These are phyloP conservation scores for Candida orba DNA, from an alignment of 805 yeast genomes.

Conservation along the genomic window DNA sequence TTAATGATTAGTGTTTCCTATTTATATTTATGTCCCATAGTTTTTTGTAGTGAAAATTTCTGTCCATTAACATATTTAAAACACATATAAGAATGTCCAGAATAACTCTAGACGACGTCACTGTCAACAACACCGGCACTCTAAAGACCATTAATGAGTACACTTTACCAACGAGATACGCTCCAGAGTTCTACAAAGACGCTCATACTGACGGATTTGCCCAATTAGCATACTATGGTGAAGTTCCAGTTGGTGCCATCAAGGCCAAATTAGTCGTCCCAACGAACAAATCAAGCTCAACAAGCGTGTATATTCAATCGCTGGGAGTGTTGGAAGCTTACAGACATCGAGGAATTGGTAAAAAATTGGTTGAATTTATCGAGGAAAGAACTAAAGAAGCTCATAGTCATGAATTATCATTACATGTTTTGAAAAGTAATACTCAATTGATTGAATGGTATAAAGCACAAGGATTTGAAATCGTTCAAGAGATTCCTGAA, in stretches of 20 bases:
- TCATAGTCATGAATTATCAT: slow-evolving; percentile 44
- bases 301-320: slow-evolving; percentile 55
- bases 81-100: slow-evolving; percentile 14
- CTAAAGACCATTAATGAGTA: slow-evolving; percentile 49
- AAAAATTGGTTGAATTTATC: slow-evolving; percentile 47
- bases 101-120: slow-evolving; percentile 50
- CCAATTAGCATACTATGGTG: slow-evolving; percentile 44
- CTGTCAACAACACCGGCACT: slow-evolving; percentile 51
- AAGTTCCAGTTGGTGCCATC: slow-evolving; percentile 75
- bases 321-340: slow-evolving; percentile 64
- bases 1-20: too few relatives aligned
- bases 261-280: slow-evolving; percentile 47
- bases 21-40: not conserved
- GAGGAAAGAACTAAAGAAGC: slow-evolving; percentile 47
- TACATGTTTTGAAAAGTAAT: slow-evolving; percentile 46
- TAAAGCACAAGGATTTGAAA: slow-evolving; percentile 39
- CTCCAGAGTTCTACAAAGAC: slow-evolving; percentile 45
- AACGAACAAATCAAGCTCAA: slow-evolving; percentile 38
- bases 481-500: slow-evolving; percentile 29
- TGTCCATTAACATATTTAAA: too few relatives aligned
- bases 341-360: slow-evolving; percentile 55
- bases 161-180: slow-evolving; percentile 43
- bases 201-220: slow-evolving; percentile 43
- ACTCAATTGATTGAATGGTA: slow-evolving; percentile 44
- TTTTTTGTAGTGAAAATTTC: not conserved